Conservation (phyloP, 2,329 filamentous ascomycete genomes). For the Venturia asperata region DNA sequence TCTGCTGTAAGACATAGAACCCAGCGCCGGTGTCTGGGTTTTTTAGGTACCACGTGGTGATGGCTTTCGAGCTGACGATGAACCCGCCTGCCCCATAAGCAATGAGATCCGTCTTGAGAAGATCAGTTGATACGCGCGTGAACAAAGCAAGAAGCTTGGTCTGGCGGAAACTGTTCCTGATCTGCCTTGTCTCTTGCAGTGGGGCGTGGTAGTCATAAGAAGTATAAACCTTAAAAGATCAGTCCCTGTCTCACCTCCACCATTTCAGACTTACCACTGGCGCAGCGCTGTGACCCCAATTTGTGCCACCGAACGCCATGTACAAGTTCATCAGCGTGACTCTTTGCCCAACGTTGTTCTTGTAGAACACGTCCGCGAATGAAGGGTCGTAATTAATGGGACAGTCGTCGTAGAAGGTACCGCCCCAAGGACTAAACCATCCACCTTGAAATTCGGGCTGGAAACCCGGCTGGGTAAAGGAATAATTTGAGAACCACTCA, state of each 20-base stretch:
- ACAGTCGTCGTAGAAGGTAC: conserved; percentile 25
- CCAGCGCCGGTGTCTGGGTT: conserved; percentile 51
- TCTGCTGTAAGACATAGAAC: conserved; percentile 55
- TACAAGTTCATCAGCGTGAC: conserved; percentile 56
- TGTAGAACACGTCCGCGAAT: conserved; percentile 58
- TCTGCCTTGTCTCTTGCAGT: conserved; percentile 47
- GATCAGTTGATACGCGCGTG: conserved; percentile 49
- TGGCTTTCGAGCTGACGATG: conserved; percentile 45
- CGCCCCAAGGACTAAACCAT: conserved; percentile 56
- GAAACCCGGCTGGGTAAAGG: conserved; percentile 45
- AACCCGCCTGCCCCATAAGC: conserved; percentile 35
- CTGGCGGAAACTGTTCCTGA: conserved; percentile 47
- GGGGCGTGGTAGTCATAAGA: conserved; percentile 44
- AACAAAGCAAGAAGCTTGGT: conserved; percentile 50
- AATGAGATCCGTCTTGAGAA: conserved; percentile 50
- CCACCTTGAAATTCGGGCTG: conserved; percentile 56
- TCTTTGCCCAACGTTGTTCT: conserved; percentile 53
- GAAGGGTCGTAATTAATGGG: conserved; percentile 33
- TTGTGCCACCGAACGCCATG: conserved; percentile 56
- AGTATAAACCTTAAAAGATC: conserved; percentile 36
- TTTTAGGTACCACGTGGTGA: conserved; percentile 50
- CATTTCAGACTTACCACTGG: conserved; percentile 27
- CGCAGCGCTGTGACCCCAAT: conserved; percentile 45
- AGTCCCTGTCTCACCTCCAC: conserved; percentile 3
- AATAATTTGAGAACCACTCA: conserved; percentile 17